These are phyloP conservation scores for Myriosclerotinia scirpicola DNA, from an alignment of 2,329 filamentous ascomycete genomes.

Conservation along the genomic window DNA sequence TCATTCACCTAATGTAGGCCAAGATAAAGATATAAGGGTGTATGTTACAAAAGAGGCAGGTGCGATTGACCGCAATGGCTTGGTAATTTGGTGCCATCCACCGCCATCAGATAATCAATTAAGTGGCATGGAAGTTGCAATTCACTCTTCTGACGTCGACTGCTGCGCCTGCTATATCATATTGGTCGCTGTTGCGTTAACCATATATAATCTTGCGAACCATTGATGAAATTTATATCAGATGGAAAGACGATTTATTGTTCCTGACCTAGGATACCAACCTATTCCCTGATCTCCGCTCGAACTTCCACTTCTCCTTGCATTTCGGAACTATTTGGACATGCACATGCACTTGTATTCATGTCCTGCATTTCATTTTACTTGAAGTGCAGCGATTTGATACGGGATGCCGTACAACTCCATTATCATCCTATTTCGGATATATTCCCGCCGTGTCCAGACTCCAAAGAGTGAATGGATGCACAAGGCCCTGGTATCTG, in stretches of 20 bases:
- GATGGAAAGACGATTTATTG: neutral
- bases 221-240: neutral
- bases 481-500: neutral
- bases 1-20: conserved; percentile 17
- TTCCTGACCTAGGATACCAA: neutral
- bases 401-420: conserved; percentile 1
- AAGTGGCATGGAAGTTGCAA: neutral
- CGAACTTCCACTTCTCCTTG: neutral
- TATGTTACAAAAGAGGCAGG: conserved; percentile 19
- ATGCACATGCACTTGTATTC: neutral
- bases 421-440: conserved; percentile 6
- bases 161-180: neutral
- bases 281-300: conserved; percentile 1
- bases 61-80: conserved; percentile 5
- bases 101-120: neutral
- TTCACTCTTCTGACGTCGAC: neutral
- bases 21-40: conserved; percentile 1
- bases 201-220: neutral
- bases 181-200: neutral
- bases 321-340: neutral
- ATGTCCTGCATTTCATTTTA: neutral
- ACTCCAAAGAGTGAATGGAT: neutral
- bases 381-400: neutral
- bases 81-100: conserved; percentile 9
- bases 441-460: conserved; percentile 3